Evolutionary conservation across 192 early-diverging fungal genomes (phyloP).

Genomic region (Backusella sp.): DNA sequence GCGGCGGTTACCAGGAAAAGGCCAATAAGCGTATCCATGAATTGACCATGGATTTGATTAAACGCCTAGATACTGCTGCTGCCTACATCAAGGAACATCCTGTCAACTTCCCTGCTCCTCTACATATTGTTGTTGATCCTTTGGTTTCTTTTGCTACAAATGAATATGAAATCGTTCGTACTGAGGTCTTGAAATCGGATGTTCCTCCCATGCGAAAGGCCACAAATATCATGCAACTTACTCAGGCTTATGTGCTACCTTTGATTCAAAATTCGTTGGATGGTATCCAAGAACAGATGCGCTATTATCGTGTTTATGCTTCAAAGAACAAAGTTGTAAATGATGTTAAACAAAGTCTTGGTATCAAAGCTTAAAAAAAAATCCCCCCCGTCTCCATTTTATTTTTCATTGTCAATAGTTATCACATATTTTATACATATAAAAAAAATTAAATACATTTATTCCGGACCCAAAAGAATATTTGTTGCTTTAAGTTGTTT

Average conservation of each 20-base stretch:
- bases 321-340: constrained; percentile 22
- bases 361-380: constrained; percentile 8
- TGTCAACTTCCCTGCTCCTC: constrained; percentile 37
- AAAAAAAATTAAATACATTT: not conserved
- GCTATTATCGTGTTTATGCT: constrained; percentile 26
- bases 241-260: constrained; percentile 49
- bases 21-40: constrained; percentile 28
- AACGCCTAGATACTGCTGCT: constrained; percentile 38
- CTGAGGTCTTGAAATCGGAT: constrained; percentile 45
- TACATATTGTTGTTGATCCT: constrained; percentile 45
- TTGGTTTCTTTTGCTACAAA: constrained; percentile 45
- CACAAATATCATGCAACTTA: constrained; percentile 46
- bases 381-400: not conserved
- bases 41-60: constrained; percentile 31
- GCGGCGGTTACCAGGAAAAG: constrained; percentile 14
- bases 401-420: not conserved
- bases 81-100: constrained; percentile 43
- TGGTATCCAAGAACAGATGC: constrained; percentile 41
- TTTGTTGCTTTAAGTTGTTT: too few relatives aligned
- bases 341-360: constrained; percentile 18
- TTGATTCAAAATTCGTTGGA: constrained; percentile 41
- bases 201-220: constrained; percentile 53
- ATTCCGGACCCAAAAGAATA: not conserved
- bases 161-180: constrained; percentile 46
- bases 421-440: not conserved